phyloP scores from a whole-genome alignment of 2,329 filamentous ascomycete genomes.

The Penicillium italicum region DNA sequence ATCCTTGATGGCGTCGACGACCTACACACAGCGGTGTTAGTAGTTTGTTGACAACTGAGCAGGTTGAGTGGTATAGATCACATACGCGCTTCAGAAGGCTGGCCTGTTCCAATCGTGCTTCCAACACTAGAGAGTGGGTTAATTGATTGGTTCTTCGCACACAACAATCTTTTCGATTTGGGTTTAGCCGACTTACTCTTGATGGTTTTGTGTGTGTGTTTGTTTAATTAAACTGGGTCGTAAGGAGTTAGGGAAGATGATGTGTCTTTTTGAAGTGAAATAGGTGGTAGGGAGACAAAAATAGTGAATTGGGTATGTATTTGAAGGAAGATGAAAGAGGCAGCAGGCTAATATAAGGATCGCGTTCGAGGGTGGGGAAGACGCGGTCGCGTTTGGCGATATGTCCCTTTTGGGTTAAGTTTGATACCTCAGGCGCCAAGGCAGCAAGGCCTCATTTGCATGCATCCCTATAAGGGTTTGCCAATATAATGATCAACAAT shows the following conservation, averaged over 20 bases:
- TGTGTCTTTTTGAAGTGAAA: not conserved
- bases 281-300: not conserved
- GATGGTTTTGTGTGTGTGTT: slow-evolving; percentile 16
- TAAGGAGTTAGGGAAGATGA: not conserved
- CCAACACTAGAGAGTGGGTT: slow-evolving; percentile 63
- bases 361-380: slow-evolving; percentile 31
- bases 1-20: slow-evolving; percentile 98
- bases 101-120: slow-evolving; percentile 95
- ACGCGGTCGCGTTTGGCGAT: slow-evolving; percentile 33
- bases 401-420: slow-evolving; percentile 28
- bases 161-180: slow-evolving; percentile 6
- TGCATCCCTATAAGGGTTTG: not conserved
- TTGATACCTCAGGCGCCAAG: slow-evolving; percentile 20
- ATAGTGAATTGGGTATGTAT: slow-evolving; percentile 8
- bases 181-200: slow-evolving; percentile 30
- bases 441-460: not conserved
- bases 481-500: not conserved
- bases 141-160: slow-evolving; percentile 12
- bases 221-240: not conserved
- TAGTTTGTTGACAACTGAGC: not conserved
- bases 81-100: slow-evolving; percentile 88
- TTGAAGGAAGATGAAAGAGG: slow-evolving; percentile 16
- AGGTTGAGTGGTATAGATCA: not conserved
- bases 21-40: slow-evolving; percentile 50
- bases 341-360: slow-evolving; percentile 24